Evolutionary conservation across 306 rosid species (phyloP).

Genomic region (Casuarina cunninghamiana): DNA sequence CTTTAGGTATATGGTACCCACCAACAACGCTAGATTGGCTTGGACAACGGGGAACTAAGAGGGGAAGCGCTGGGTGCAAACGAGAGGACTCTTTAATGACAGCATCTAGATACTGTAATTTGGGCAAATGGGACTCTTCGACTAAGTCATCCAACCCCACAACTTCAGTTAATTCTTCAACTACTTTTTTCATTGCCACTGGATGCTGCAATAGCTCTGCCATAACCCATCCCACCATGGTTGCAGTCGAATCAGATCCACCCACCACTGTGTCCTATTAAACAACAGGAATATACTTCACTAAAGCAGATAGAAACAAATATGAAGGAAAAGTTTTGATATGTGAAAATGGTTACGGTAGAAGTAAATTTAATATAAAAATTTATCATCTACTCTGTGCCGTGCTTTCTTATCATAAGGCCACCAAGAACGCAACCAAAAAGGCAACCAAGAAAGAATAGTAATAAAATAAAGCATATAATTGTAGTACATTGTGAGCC

Average conservation of each 20-base stretch:
- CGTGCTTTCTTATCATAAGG: too few relatives aligned
- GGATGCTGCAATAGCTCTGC: conserved; percentile 30
- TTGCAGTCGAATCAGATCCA: conserved; percentile 35
- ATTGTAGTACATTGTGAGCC: too few relatives aligned
- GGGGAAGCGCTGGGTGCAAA: conserved; percentile 30
- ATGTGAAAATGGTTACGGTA: too few relatives aligned
- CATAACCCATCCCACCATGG: conserved; percentile 37
- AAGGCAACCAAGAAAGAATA: too few relatives aligned
- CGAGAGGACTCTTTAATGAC: conserved; percentile 32
- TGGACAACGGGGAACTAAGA: conserved; percentile 12
- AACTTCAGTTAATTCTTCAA: conserved; percentile 21
- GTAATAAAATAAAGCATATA: too few relatives aligned
- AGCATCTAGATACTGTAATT: conserved; percentile 25
- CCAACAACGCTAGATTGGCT: conserved; percentile 15
- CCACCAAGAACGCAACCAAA: too few relatives aligned
- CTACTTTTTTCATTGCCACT: conserved; percentile 15
- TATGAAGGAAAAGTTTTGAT: too few relatives aligned
- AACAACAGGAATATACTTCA: too few relatives aligned
- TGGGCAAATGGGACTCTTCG: conserved; percentile 33
- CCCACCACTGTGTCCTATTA: conserved; percentile 39
- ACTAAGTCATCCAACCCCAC: conserved; percentile 30
- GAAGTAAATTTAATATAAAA: too few relatives aligned
- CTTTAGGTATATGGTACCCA: conserved; percentile 28
- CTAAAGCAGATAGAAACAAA: too few relatives aligned
- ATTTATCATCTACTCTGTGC: too few relatives aligned